These are phyloP conservation scores for Cetradonia linearis DNA, from an alignment of 495 filamentous ascomycete species.

Conservation along the genomic window DNA sequence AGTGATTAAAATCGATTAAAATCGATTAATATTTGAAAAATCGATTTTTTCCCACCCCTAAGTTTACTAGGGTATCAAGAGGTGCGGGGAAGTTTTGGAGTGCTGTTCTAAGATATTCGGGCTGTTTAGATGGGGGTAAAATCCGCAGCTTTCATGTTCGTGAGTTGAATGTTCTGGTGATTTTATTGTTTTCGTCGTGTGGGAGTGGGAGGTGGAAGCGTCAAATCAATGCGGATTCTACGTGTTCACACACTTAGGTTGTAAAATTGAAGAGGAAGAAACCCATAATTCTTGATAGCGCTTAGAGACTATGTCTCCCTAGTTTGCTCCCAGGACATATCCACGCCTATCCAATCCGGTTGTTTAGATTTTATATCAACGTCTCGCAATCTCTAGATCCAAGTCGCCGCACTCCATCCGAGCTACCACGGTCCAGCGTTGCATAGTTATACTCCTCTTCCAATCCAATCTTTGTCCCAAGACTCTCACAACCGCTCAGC, in stretches of 20 bases:
- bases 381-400: neutral
- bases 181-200: neutral
- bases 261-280: neutral
- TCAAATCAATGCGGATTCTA: neutral
- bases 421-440: slow-evolving; percentile 11
- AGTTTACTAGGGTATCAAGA: too few relatives aligned
- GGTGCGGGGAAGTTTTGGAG: neutral
- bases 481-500: too few relatives aligned
- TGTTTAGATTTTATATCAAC: neutral
- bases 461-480: neutral
- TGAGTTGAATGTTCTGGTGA: neutral
- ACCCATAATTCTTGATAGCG: neutral
- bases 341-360: neutral
- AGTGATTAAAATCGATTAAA: too few relatives aligned
- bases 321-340: neutral
- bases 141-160: neutral
- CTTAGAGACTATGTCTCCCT: neutral
- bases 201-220: neutral
- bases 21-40: too few relatives aligned
- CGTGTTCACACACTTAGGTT: too few relatives aligned
- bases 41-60: too few relatives aligned
- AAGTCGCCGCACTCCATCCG: neutral
- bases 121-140: neutral
- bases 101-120: neutral
- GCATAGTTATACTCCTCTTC: neutral